Conservation (phyloP, 83 land plant genomes). For the Picea abies region DNA sequence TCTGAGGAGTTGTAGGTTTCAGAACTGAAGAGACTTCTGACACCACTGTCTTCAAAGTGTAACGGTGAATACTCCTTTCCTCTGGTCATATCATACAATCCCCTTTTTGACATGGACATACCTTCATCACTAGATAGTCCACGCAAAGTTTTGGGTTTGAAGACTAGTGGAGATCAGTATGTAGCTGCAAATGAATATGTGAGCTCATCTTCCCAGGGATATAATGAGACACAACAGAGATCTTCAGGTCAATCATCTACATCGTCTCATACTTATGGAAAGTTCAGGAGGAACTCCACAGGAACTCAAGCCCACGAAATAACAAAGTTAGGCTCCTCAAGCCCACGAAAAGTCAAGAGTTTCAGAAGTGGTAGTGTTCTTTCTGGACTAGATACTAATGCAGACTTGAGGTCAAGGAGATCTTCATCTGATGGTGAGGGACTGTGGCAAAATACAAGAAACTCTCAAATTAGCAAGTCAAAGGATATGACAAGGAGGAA, state of each 20-base stretch:
- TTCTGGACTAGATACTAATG: conserved; percentile 6
- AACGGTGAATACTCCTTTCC: not conserved
- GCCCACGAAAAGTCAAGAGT: not conserved
- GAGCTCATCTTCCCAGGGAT: conserved; percentile 1
- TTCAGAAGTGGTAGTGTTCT: conserved; percentile 7
- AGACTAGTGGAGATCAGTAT: not conserved
- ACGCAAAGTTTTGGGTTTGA: not conserved
- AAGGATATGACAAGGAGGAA: not conserved
- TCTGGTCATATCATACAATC: conserved; percentile 47
- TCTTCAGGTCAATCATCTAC: not conserved
- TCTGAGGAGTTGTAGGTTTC: conserved; percentile 32
- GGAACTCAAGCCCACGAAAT: not conserved
- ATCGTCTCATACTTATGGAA: not conserved
- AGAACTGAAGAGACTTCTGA: conserved; percentile 37
- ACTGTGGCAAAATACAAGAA: not conserved
- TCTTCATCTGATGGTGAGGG: not conserved
- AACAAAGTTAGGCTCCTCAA: not conserved
- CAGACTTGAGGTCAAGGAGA: conserved; percentile 1
- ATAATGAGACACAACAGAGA: not conserved
- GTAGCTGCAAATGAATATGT: not conserved
- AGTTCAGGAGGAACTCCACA: not conserved
- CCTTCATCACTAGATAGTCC: conserved; percentile 34
- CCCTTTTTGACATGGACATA: conserved; percentile 67
- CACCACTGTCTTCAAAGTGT: conserved; percentile 27
- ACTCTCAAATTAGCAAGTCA: not conserved